A percentile compares a stretch with the other conserved stretches of the same genome.
phyloP scores from a whole-genome alignment of 805 yeast genomes.

The Yarrowia deformans region DNA sequence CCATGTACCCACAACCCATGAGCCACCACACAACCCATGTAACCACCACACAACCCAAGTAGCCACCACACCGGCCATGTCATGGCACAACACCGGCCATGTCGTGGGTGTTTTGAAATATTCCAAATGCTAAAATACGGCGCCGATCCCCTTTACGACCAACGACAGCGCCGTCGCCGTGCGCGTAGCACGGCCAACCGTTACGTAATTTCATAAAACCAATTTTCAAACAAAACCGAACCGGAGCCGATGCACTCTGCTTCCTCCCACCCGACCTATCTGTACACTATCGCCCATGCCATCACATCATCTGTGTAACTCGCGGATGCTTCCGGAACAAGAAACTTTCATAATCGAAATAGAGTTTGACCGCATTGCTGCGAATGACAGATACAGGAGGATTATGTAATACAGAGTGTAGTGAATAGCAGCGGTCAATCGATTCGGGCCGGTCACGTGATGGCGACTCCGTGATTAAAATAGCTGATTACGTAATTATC shows the following conservation, averaged over 20 bases:
- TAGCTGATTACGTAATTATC: too few species aligned
- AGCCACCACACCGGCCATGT: not conserved
- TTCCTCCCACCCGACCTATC: conserved; percentile 22
- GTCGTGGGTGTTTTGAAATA: too few species aligned
- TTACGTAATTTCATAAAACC: not conserved
- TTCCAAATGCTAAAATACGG: not conserved
- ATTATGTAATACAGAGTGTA: not conserved
- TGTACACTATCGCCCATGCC: not conserved
- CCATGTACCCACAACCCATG: too few species aligned
- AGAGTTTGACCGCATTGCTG: conserved; percentile 33
- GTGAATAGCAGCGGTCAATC: too few species aligned
- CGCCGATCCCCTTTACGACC: too few species aligned
- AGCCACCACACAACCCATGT: too few species aligned
- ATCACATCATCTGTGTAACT: not conserved
- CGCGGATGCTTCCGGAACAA: conserved; percentile 23
- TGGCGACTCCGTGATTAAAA: too few species aligned
- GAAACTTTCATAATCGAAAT: conserved; percentile 10
- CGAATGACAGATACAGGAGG: not conserved
- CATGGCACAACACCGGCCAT: too few species aligned
- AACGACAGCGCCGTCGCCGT: too few species aligned
- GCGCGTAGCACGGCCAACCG: too few species aligned
- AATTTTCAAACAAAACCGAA: conserved; percentile 1
- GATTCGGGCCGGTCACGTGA: too few species aligned
- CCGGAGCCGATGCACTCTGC: conserved; percentile 4
- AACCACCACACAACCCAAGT: too few species aligned